Evolutionary conservation across 352 stramenopile genomes (phyloP), one percentile per base, ranked within the genome.

Genomic region (Phytophthora syringae): DNA sequence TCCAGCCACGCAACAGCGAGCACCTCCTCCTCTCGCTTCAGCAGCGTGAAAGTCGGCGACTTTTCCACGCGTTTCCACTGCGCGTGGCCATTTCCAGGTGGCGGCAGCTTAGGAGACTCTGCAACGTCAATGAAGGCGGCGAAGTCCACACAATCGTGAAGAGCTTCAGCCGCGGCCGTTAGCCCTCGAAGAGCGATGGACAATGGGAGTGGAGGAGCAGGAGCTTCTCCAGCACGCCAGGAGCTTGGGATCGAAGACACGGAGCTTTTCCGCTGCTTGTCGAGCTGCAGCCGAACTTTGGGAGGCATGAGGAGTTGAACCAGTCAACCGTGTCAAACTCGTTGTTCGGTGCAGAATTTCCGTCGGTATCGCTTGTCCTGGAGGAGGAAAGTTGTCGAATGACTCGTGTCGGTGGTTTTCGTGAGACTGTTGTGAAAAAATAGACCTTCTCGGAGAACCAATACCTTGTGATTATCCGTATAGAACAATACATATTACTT

Each of bases 21-120:
- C 10, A 80, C 67, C 48, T 77, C 67, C 15, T 56, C 28, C 2
- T 68, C 45, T 2, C 68, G 63, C 5, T 72, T 72, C 9, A 74
- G 30, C 6, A 77, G 52, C 21, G 69, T 67, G 42, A 70, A 74
- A 5, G 30, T 44, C 0, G 49, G 12, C 0, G 68, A 70, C 12
- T 57, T 37, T 27, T 74, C 52, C 6, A 74, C 24, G 24, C 59
- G 64, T 34, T 73, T 77, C 69, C 64, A 77, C 5, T 55, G 42
- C 4, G 32, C 12, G 45, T 64, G 53, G n/a, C 52, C 60, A 21
- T 54, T 20, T 13, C 30, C 40, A 54, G 30, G 54, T n/a, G 48
- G 21, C 0, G 54, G 59, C 7, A 74, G 27, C 5, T 18, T 20
- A 24, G 69, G 49, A 0, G 55, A 64, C 30, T 70, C 64, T 5